Base-by-base conservation (phyloP, 1,284 basidiomycete genomes). In the Tilletia setariae region DNA sequence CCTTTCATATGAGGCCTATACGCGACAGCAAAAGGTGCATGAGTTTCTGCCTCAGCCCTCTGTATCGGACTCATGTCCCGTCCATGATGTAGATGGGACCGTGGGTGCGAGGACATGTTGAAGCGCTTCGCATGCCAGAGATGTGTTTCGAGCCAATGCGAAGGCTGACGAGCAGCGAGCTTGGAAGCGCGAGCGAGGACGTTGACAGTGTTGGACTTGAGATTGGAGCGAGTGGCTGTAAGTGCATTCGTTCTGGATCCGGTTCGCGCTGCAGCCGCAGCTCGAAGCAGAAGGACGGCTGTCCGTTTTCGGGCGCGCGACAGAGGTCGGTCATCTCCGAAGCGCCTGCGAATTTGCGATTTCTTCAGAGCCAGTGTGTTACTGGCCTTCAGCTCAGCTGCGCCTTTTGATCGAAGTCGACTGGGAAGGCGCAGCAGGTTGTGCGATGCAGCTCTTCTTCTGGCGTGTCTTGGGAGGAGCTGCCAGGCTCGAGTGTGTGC, bases 71-170 rank as follows among this genome's bases (percentile, higher is more conserved):
- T 19, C 56, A 61, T 61, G 30, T 61, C 56, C 1, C 56, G 56
- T 7, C 56, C 56, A 40, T 61, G 32, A 2, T 61, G 28, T 13
- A 30, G 28, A 35, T 61, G 30, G n/a, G 56, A 61, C 16, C 56
- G 56, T 19, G 32, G 23, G 19, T 32, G 42, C 16, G 51, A 66
- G 28, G 76, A 72, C 80, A 82, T 82, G 51, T 77, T 70, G 67
- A 82, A 82, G 1, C 80, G 68, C 67, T 82, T 82, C 9, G 80
- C 74, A 62, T 80, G 79, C 80, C 80, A 82, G 2, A 81, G 66
- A 56, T 82, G 80, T 19, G 80, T 82, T 62, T 82, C 80, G n/a
- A 82, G 72, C 80, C 80, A 82, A 6, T 74, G 67, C 13, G 73
- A 46, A 28, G 68, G 69, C 0, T 67, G 65, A 49, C 75, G 67